Evolutionary conservation across 495 filamentous ascomycete species (phyloP), one percentile per base, ranked within the genome.

Genomic region (Hypoxylon lienhwacheense): DNA sequence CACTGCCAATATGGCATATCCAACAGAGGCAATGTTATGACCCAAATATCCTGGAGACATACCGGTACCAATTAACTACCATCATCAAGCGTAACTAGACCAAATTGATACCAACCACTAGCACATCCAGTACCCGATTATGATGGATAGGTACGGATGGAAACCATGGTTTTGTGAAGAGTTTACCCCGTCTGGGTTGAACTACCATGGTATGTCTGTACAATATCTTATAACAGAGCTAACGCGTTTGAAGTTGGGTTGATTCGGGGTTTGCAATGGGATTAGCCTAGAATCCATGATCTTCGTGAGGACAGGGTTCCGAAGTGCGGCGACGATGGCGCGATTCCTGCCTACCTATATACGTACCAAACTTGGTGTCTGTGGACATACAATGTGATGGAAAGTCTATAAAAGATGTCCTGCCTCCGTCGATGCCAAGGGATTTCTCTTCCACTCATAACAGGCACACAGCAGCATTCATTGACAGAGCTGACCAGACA

Each of bases 341-440:
- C 36, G 36, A 21, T 15, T 39, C 25, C 17, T 35, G 25, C 31
- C 17, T n/a, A n/a, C n/a, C n/a, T n/a, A n/a, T 16, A 8, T 10
- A 10, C 28, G 5, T 12, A 43, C n/a, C 3, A 39, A 10, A 10
- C 5, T 11, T 44, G 8, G 5, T 21, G 7, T 20, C 20, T 34
- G n/a, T n/a, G n/a, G n/a, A 25, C 35, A 19, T 53, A 15, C 24
- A 28, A 25, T 42, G 21, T 40, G 20, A 11, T 16, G 14, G 33
- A 29, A 29, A 37, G 54, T 60, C 54, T 54, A 60, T 54, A 45
- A 45, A 32, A 28, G 39, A 35, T 28, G 17, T 19, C 15, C 49
- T 22, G 37, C 34, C 45, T 26, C 41, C 37, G 5, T 24, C 50
- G 49, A 33, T 32, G 15, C 20, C 37, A 28, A 5, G 6, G 39